Evolutionary conservation across 345 rosid genomes (phyloP).

Genomic region (Toxicodendron radicans): DNA sequence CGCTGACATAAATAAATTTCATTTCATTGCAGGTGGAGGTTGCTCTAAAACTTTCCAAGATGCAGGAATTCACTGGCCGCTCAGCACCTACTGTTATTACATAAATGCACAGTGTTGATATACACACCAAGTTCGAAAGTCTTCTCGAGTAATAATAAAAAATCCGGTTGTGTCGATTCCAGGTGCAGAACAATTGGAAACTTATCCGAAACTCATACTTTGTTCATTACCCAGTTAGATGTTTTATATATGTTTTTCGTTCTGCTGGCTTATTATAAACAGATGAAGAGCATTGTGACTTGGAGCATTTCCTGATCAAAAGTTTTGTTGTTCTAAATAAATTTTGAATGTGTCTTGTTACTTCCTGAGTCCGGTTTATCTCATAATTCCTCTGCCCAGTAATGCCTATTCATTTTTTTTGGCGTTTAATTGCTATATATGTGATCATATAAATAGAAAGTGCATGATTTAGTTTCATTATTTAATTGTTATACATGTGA

Average conservation of each 20-base stretch:
- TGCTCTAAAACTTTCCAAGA: constrained; percentile 90
- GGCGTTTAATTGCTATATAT: too few relatives aligned
- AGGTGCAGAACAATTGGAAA: neutral
- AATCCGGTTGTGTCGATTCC: constrained; percentile 1
- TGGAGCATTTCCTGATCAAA: neutral
- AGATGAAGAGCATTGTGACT: neutral
- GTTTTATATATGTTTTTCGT: constrained; percentile 2
- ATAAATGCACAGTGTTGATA: constrained; percentile 26
- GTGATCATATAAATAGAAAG: too few relatives aligned
- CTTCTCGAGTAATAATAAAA: neutral
- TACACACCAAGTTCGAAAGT: neutral
- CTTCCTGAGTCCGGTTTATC: neutral
- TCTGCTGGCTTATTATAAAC: neutral
- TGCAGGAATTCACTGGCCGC: constrained; percentile 91
- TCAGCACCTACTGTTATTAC: constrained; percentile 95
- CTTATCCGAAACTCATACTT: constrained; percentile 1
- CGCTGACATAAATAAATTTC: constrained; percentile 16
- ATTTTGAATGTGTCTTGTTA: neutral
- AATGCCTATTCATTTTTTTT: too few relatives aligned
- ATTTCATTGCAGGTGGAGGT: constrained; percentile 67
- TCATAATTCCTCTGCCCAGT: neutral
- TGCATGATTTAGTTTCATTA: too few relatives aligned
- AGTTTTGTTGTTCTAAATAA: constrained; percentile 23
- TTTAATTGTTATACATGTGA: too few relatives aligned
- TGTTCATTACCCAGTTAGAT: neutral